A percentile compares a stretch with the other conserved stretches of the same genome.
phyloP scores from a whole-genome alignment of 768 basidiomycete species.

The Podaxis sp. region DNA sequence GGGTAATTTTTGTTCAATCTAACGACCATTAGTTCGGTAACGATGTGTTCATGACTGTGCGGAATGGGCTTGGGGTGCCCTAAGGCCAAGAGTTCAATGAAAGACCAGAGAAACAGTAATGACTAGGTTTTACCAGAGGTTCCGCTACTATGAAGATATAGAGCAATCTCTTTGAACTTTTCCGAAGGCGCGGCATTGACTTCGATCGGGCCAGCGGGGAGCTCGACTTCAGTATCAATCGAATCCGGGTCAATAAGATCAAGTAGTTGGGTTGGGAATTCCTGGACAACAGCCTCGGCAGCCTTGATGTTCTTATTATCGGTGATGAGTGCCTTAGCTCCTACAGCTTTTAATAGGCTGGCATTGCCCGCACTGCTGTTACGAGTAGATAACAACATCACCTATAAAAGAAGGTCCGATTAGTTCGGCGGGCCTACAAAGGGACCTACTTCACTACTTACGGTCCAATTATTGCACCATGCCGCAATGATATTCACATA shows the following conservation, averaged over 20 bases:
- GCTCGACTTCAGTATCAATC: background rate
- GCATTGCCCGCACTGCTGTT: conserved; percentile 10
- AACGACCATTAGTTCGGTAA: conserved; percentile 5
- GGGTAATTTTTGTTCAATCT: conserved; percentile 8
- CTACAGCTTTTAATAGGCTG: conserved; percentile 8
- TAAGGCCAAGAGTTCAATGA: background rate
- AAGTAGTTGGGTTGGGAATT: background rate
- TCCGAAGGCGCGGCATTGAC: background rate
- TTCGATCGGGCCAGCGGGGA: conserved; percentile 3
- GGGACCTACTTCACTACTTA: background rate
- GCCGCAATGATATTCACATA: conserved; percentile 13
- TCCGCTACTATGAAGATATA: conserved; percentile 15
- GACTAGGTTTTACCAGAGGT: conserved; percentile 3
- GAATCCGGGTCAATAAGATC: background rate
- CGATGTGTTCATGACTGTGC: conserved; percentile 14
- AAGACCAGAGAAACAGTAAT: background rate
- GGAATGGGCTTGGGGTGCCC: conserved; percentile 24
- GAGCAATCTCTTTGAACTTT: conserved; percentile 4
- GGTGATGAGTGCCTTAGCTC: conserved; percentile 8
- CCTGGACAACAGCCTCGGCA: conserved; percentile 6
- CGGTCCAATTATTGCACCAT: conserved; percentile 14
- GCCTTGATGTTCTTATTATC: conserved; percentile 1
- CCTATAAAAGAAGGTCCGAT: background rate
- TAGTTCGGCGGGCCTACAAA: background rate
- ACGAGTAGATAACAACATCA: conserved; percentile 7